Evolutionary conservation across 192 early-diverging fungal genomes (phyloP).

Genomic region (Tieghemiomyces parasiticus): DNA sequence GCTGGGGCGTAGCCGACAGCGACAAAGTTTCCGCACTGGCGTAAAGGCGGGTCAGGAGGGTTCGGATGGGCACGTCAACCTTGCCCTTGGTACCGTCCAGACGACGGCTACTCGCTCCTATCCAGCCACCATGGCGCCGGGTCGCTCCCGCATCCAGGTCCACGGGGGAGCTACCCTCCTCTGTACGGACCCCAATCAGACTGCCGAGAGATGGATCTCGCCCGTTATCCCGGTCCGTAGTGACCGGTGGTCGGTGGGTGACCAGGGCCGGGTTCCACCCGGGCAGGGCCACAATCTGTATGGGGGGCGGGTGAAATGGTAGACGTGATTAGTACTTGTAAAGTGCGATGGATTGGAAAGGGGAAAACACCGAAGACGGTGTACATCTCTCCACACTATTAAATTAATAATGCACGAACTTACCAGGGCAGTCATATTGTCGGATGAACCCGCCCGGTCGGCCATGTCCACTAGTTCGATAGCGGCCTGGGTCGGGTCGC

Average conservation of each 20-base stretch:
- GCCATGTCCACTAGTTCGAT: constrained; percentile 32
- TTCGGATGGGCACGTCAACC: too few relatives aligned
- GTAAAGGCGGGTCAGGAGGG: too few relatives aligned
- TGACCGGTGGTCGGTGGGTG: not conserved
- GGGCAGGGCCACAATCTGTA: not conserved
- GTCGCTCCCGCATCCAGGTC: constrained; percentile 3
- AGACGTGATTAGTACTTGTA: not conserved
- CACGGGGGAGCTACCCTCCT: not conserved
- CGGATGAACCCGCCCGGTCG: constrained; percentile 36
- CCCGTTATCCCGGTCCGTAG: not conserved
- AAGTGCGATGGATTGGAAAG: not conserved
- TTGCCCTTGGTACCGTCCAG: too few relatives aligned
- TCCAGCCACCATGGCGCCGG: not conserved
- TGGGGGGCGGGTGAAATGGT: not conserved
- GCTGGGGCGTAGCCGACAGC: too few relatives aligned
- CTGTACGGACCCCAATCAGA: not conserved
- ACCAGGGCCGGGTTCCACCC: not conserved
- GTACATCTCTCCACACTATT: not conserved
- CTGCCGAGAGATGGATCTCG: not conserved
- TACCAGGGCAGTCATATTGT: constrained; percentile 42
- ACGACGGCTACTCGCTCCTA: too few relatives aligned
- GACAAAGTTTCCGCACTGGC: too few relatives aligned
- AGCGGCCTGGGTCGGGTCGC: constrained; percentile 31
- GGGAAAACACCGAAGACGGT: not conserved
- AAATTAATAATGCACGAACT: not conserved